Evolutionary conservation across 2,329 filamentous ascomycete genomes (phyloP), one percentile per base, ranked within the genome.

Genomic region (Calonectria hawksworthii): DNA sequence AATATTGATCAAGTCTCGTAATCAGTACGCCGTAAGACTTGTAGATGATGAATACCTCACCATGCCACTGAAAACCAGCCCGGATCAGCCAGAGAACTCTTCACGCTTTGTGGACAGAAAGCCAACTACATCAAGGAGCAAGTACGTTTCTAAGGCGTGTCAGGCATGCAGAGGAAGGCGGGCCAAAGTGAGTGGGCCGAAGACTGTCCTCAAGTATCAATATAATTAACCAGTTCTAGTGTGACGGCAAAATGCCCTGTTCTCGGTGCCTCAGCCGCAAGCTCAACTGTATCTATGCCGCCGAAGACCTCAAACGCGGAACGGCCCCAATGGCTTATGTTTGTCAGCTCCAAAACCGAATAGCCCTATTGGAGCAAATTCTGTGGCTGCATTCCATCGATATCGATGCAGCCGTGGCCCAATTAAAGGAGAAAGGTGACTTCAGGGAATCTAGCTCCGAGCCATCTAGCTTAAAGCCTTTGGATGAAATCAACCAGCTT

Each of bases 101-200:
- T 3, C 11, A 2, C 52, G 18, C 10, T 4, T 18, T 32, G 8
- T 5, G 23, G 52, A 59, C 10, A 36, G 30, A 59, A n/a, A n/a
- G 30, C 30, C n/a, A 30, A 7, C 32, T n/a, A 59, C 52, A 36
- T n/a, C 52, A 23, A 30, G 69, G 3, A 47, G 26, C 23, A 80
- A 78, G 50, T 80, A 80, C 54, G 77, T 75, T 14, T 68, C 75
- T 4, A 82, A 81, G 44, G 84, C 85, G 4, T 86, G 84, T 56
- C 82, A 86, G 66, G 82, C 83, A 74, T 86, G 84, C 69, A 83
- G 84, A 7, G 82, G 83, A 26, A 82, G 84, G 36, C 78, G 83
- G 67, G 82, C 83, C 28, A 85, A 86, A 81, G 84, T 80, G 81
- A 1, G 78, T 82, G 59, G 13, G 9, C 14, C 7, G n/a, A 34